Evolutionary conservation across 2,329 filamentous ascomycete species (phyloP), one percentile per base, ranked within the genome.

Genomic region (Coniochaeta prunicola): DNA sequence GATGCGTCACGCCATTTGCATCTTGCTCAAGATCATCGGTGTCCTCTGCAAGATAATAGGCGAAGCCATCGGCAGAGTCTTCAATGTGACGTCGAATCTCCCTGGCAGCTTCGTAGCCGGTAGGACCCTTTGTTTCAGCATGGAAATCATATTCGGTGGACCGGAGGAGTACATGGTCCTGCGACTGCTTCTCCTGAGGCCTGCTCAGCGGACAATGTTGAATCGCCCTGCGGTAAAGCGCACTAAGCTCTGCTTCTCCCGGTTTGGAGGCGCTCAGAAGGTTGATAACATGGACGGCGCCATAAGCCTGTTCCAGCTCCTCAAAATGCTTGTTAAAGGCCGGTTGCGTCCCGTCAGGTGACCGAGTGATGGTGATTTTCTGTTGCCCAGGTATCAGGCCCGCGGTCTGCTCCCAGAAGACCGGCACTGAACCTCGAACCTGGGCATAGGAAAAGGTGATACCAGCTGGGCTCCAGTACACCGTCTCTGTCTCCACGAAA

Each of bases 401-500:
- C 12, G 92, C 86, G 30, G 88, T 84, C 72, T 97, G 94, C 71
- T 99, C 94, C 94, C 94, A 99, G 71, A 99, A 99, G 2, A 97
- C 81, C 0, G 94, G 94, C 8, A 99, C 91, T 7, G 92, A 97
- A 38, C 94, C 94, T 66, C 94, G 85, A 28, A 96, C 85, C 73
- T 99, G 94, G 2, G 88, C 91, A 72, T 97, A 99, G 0, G 94
- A 97, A 70, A 97, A 97, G 58, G 91, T 85, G 7, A 91, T 76
- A 3, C 85, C 84, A 0, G 85, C 84, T 0, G 90, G 89, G 65
- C 88, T 88, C 88, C 90, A 96, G 69, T 96, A 92, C 42, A 93
- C 86, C 0, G 92, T 96, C 74, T 99, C 94, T 0, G 92, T 94
- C 73, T 99, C 94, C n/a, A 97, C 94, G 73, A 96, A 99, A 72